phyloP scores from a whole-genome alignment of 148 eudicot species.

The Chenopodium suecicum region DNA sequence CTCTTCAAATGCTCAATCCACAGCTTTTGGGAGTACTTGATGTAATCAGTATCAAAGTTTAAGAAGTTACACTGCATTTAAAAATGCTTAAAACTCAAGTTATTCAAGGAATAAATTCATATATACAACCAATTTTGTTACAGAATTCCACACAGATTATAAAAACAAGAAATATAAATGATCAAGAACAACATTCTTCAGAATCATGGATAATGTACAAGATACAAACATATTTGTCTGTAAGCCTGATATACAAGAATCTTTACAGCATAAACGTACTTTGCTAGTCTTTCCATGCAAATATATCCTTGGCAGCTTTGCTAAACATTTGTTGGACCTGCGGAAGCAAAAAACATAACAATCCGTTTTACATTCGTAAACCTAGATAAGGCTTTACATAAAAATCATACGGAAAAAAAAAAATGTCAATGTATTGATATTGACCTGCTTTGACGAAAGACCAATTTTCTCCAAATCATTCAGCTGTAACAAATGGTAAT shows the following conservation, averaged over 20 bases:
- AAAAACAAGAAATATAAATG: too few species aligned
- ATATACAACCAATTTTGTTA: neutral
- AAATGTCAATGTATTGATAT: neutral
- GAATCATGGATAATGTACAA: neutral
- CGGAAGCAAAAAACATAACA: neutral
- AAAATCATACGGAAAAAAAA: neutral
- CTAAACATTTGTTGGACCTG: slow-evolving; percentile 69
- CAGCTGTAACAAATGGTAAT: slow-evolving; percentile 44
- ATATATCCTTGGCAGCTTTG: slow-evolving; percentile 57
- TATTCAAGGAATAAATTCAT: neutral
- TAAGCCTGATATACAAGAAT: neutral
- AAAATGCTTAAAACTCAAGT: neutral
- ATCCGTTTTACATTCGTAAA: neutral
- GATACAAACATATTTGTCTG: neutral
- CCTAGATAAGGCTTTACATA: neutral
- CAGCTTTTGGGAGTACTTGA: neutral
- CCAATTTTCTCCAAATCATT: slow-evolving; percentile 85
- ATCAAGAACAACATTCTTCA: neutral
- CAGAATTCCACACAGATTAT: neutral
- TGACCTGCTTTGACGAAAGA: slow-evolving; percentile 80
- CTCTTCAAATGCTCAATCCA: too few species aligned
- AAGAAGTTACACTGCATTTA: neutral
- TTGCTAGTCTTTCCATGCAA: slow-evolving; percentile 28
- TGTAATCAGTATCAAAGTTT: neutral
- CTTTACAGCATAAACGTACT: neutral